phyloP scores from a whole-genome alignment of 441 rosid species.

The Rhodomyrtus psidioides region DNA sequence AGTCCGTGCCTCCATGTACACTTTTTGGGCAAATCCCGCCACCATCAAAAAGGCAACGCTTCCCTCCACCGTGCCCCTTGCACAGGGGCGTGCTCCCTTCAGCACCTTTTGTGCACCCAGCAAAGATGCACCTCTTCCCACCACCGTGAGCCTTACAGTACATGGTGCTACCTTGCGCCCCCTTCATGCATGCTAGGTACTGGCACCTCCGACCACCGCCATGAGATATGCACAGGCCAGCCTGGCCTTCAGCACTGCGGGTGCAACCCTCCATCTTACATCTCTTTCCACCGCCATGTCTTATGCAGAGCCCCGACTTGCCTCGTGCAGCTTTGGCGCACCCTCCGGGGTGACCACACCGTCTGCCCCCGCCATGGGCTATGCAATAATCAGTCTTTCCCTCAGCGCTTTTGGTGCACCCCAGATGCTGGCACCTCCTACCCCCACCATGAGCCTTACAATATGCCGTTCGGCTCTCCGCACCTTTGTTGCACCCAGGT shows the following conservation, averaged over 20 bases:
- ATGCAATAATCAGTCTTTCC: slow-evolving; percentile 93
- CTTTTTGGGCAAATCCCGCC: slow-evolving; percentile 96
- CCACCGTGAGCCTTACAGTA: slow-evolving; percentile 97
- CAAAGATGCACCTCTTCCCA: slow-evolving; percentile 89
- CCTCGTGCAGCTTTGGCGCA: slow-evolving; percentile 90
- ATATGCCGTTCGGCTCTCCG: slow-evolving; percentile 85
- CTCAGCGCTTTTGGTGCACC: slow-evolving; percentile 94
- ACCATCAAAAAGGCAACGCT: slow-evolving; percentile 82
- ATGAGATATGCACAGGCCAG: slow-evolving; percentile 88
- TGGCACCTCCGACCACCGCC: slow-evolving; percentile 97
- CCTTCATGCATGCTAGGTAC: slow-evolving; percentile 47
- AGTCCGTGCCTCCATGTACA: slow-evolving; percentile 88
- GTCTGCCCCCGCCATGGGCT: slow-evolving; percentile 88
- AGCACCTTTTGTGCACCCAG: slow-evolving; percentile 85
- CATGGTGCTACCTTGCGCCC: slow-evolving; percentile 90
- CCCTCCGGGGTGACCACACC: slow-evolving; percentile 61
- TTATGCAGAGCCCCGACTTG: slow-evolving; percentile 87
- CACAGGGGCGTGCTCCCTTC: slow-evolving; percentile 95
- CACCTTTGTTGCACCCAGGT: slow-evolving; percentile 78
- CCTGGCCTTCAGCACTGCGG: slow-evolving; percentile 92
- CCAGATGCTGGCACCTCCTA: slow-evolving; percentile 81
- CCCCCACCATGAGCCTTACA: slow-evolving; percentile 97
- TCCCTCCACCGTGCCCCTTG: slow-evolving; percentile 98
- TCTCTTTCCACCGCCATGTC: slow-evolving; percentile 92
- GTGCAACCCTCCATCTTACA: slow-evolving; percentile 73